Conservation (phyloP, 176 grass and related monocot genomes). For the Lolium rigidum region DNA sequence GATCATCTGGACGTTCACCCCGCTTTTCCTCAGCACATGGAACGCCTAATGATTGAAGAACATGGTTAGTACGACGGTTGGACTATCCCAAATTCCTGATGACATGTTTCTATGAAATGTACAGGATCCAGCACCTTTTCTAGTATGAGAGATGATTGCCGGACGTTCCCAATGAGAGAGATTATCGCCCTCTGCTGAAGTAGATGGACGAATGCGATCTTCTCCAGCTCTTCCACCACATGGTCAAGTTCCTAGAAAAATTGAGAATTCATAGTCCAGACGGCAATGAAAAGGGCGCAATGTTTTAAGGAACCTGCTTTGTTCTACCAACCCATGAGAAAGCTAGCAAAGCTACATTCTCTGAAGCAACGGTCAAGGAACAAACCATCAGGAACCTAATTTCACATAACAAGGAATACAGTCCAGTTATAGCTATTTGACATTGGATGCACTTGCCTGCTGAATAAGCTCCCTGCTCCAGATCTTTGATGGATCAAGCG, state of each 20-base stretch:
- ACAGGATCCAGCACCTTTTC: constrained; percentile 59
- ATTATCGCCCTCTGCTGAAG: constrained; percentile 93
- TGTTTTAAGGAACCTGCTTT: neutral
- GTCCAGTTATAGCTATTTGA: neutral
- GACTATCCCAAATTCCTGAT: neutral
- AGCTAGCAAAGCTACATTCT: neutral
- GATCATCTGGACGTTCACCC: constrained; percentile 95
- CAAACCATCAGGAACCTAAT: neutral
- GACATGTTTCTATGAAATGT: neutral
- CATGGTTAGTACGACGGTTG: constrained; percentile 6
- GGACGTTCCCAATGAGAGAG: constrained; percentile 86
- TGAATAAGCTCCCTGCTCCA: constrained; percentile 85
- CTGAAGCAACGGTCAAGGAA: neutral
- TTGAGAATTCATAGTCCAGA: neutral
- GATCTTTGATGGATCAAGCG: constrained; percentile 89
- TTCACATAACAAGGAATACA: neutral
- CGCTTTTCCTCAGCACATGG: constrained; percentile 74
- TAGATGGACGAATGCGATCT: constrained; percentile 87
- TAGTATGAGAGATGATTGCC: constrained; percentile 71
- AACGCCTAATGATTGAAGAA: constrained; percentile 67
- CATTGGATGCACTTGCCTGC: constrained; percentile 59
- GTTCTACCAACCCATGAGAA: neutral
- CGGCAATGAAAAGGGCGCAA: neutral
- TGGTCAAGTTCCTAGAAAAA: constrained; percentile 81
- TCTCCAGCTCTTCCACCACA: constrained; percentile 91